phyloP scores from a whole-genome alignment of 164 flowering plant species.

The Cinnamomum chago region DNA sequence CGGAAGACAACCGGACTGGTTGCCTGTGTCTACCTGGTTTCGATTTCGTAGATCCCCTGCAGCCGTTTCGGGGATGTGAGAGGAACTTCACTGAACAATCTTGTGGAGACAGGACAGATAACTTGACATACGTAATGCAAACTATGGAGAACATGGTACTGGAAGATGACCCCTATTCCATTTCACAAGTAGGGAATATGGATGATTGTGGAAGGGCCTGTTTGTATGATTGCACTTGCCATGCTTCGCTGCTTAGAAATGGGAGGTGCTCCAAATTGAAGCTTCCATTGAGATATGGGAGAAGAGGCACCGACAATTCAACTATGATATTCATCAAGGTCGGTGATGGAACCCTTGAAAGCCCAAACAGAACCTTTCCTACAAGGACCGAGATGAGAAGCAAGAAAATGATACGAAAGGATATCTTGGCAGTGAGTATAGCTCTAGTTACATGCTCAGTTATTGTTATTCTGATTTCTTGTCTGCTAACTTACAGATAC shows the following conservation, averaged over 20 bases:
- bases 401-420: not conserved
- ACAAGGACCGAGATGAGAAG: constrained; percentile 1
- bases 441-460: not conserved
- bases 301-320: not conserved
- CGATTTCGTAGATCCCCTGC: constrained; percentile 11
- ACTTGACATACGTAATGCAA: not conserved
- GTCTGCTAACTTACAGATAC: not conserved
- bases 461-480: not conserved
- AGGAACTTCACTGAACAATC: constrained; percentile 12
- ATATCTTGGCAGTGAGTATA: not conserved
- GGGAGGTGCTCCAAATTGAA: constrained; percentile 15
- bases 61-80: constrained; percentile 26
- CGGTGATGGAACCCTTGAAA: not conserved
- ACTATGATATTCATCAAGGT: not conserved
- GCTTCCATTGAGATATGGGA: constrained; percentile 31
- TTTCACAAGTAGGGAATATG: constrained; percentile 17
- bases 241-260: constrained; percentile 17
- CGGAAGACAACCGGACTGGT: not conserved
- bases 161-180: constrained; percentile 8
- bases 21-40: constrained; percentile 31
- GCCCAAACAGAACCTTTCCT: not conserved
- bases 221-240: constrained; percentile 32
- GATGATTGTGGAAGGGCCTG: constrained; percentile 31
- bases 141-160: constrained; percentile 23
- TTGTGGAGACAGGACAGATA: constrained; percentile 15